phyloP scores from a whole-genome alignment of 257 asterid genomes.

The Fraxinus pennsylvanica region DNA sequence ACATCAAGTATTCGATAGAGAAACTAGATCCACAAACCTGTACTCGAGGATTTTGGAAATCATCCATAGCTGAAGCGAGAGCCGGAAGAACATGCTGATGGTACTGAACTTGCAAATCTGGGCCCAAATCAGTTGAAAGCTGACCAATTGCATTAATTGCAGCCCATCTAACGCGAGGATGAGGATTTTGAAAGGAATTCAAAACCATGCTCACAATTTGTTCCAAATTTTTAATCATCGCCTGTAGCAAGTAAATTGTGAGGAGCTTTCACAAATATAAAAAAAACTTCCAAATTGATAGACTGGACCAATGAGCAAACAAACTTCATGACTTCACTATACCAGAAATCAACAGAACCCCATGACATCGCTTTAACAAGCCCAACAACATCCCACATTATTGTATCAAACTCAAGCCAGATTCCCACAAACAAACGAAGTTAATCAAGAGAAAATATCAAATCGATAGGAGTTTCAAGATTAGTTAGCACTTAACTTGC shows the following conservation, averaged over 20 bases:
- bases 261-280: neutral
- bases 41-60: constrained; percentile 90
- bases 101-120: constrained; percentile 87
- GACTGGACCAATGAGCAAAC: constrained; percentile 14
- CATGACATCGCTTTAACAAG: neutral
- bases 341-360: neutral
- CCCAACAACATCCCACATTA: neutral
- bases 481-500: constrained; percentile 7
- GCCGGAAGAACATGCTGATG: constrained; percentile 83
- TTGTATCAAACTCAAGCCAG: neutral
- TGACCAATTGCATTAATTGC: constrained; percentile 99
- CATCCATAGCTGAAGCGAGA: constrained; percentile 86
- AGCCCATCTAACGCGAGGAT: constrained; percentile 98
- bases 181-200: constrained; percentile 93
- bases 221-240: constrained; percentile 81
- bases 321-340: neutral
- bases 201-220: constrained; percentile 90
- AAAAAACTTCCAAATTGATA: constrained; percentile 9
- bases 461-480: neutral
- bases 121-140: constrained; percentile 96
- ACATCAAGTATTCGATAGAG: neutral
- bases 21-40: constrained; percentile 54
- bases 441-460: constrained; percentile 9
- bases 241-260: constrained; percentile 41
- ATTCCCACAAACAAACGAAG: neutral